These are phyloP conservation scores for Chaetomium olivaceum DNA, from an alignment of 2,329 filamentous ascomycete species.

Conservation along the genomic window DNA sequence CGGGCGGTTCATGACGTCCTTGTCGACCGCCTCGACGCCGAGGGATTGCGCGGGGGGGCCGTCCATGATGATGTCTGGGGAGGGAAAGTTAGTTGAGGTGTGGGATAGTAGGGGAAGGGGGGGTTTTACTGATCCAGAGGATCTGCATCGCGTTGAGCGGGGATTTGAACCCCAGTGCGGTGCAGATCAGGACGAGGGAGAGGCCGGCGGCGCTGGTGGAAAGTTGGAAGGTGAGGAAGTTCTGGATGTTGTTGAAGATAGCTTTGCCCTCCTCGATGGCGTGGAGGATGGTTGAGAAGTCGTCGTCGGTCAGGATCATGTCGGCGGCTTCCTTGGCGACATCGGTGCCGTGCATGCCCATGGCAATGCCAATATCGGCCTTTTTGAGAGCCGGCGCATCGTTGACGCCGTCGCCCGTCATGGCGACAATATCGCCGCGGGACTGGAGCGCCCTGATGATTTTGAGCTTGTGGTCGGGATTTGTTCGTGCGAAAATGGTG, in stretches of 20 bases:
- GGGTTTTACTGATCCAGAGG: constrained; percentile 90
- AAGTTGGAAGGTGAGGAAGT: constrained; percentile 97
- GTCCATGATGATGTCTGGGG: constrained; percentile 97
- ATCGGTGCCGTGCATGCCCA: constrained; percentile 93
- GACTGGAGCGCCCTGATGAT: constrained; percentile 90
- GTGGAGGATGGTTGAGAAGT: constrained; percentile 86
- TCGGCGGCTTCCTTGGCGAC: constrained; percentile 96
- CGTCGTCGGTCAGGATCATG: constrained; percentile 88
- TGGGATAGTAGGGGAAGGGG: background rate
- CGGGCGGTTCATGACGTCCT: constrained; percentile 87
- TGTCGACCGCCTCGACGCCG: constrained; percentile 92
- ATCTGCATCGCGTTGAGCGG: constrained; percentile 99
- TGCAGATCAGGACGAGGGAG: constrained; percentile 88
- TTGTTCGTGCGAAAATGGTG: constrained; percentile 93
- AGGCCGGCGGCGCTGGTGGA: constrained; percentile 95
- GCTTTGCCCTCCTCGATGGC: constrained; percentile 99
- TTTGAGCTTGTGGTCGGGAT: constrained; percentile 97
- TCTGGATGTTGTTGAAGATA: constrained; percentile 99
- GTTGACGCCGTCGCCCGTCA: constrained; percentile 98
- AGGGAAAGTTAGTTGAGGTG: background rate
- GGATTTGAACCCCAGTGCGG: constrained; percentile 88
- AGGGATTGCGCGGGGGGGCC: constrained; percentile 95
- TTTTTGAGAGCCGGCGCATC: constrained; percentile 96
- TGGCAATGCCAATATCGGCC: constrained; percentile 95
- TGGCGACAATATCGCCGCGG: constrained; percentile 93